These are phyloP conservation scores for Gossypium thurberi DNA, from an alignment of 345 rosid species.

Conservation along the genomic window DNA sequence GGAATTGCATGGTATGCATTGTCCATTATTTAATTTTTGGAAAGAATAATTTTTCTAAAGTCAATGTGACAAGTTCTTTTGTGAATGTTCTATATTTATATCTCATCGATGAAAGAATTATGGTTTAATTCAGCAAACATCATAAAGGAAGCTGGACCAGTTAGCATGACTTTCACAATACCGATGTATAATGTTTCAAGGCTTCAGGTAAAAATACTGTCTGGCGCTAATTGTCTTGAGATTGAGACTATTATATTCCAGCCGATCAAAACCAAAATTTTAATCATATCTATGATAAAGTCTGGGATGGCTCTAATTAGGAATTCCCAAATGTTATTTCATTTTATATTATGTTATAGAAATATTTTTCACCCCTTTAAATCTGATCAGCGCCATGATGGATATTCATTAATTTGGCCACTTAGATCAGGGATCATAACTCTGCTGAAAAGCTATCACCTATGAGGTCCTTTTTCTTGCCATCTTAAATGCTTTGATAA, in stretches of 20 bases:
- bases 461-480: background rate
- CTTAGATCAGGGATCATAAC: background rate
- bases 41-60: background rate
- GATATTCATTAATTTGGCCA: background rate
- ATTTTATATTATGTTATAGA: background rate
- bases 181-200: slow-evolving; percentile 92
- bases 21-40: background rate
- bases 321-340: background rate
- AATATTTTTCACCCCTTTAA: background rate
- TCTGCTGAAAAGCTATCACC: background rate
- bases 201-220: slow-evolving; percentile 59
- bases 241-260: no score
- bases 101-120: background rate
- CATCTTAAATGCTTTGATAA: background rate
- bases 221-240: background rate
- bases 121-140: slow-evolving; percentile 58
- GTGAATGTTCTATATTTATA: background rate
- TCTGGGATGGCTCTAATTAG: background rate
- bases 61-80: background rate
- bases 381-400: background rate
- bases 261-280: no score
- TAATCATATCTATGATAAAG: background rate
- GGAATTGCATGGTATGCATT: slow-evolving; percentile 59
- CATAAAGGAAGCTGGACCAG: slow-evolving; percentile 92
- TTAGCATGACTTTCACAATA: slow-evolving; percentile 94